Conservation (phyloP, 345 rosid genomes). For the Salix udensis region DNA sequence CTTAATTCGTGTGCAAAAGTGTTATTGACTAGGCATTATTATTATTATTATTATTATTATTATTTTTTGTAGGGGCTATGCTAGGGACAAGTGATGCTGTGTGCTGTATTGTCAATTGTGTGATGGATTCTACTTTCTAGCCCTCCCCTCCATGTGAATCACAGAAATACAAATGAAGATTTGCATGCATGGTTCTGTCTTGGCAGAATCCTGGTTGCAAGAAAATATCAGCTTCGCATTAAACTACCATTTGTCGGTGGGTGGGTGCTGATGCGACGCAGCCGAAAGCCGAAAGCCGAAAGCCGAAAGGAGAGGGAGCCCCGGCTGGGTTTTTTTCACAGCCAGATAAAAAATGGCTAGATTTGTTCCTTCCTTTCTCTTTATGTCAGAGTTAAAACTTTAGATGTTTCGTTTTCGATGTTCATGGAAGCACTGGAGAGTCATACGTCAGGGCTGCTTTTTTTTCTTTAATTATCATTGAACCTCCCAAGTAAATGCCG, state of each 20-base stretch:
- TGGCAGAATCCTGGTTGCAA: not conserved
- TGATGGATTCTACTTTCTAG: not conserved
- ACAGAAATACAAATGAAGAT: not conserved
- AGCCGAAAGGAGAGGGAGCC: not conserved
- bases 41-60: too few relatives aligned
- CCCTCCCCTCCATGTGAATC: not conserved
- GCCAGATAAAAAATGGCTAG: not conserved
- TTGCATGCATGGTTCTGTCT: not conserved
- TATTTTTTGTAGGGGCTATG: too few relatives aligned
- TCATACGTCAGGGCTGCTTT: not conserved
- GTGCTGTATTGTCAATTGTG: not conserved
- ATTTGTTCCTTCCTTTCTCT: not conserved
- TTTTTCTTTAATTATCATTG: not conserved
- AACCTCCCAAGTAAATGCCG: not conserved
- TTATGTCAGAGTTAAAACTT: not conserved
- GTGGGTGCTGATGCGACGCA: not conserved
- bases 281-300: not conserved
- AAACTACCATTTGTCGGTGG: not conserved
- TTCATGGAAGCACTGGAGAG: not conserved
- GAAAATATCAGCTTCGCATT: not conserved
- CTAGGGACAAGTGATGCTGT: not conserved
- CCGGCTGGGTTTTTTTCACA: not conserved
- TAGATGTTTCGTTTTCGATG: not conserved
- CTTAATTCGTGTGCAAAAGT: slow-evolving; percentile 2
- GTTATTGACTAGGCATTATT: not conserved